Percentiles rank a stretch among this genome's conserved stretches.
Conservation (phyloP, 345 rosid species). For the Odontarrhena argentea region DNA sequence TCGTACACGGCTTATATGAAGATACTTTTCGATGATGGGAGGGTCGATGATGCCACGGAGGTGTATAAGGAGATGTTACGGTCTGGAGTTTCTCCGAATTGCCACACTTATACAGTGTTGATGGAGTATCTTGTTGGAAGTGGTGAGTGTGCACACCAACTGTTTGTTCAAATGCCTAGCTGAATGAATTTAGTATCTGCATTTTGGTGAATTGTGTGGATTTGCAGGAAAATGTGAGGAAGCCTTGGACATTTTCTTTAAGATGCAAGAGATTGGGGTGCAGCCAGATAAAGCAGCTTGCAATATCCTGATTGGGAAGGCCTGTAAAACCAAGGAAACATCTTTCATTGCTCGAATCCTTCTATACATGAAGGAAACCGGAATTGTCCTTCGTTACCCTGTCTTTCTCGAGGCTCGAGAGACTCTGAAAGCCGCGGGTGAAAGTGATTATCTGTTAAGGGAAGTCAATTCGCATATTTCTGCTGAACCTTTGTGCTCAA, state of each 20-base stretch:
- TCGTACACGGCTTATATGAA: conserved; percentile 86
- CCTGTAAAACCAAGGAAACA: conserved; percentile 60
- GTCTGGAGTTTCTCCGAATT: no score
- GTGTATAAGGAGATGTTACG: conserved; percentile 42
- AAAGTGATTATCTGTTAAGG: conserved; percentile 58
- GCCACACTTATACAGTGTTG: conserved; percentile 62
- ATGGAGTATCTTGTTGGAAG: conserved; percentile 70
- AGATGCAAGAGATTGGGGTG: conserved; percentile 81
- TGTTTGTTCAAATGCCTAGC: conserved; percentile 52
- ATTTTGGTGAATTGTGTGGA: neutral
- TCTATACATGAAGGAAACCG: conserved; percentile 60
- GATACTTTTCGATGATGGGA: conserved; percentile 60
- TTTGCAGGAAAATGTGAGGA: conserved; percentile 65
- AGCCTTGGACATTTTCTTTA: conserved; percentile 67
- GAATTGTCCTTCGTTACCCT: conserved; percentile 65
- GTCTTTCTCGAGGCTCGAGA: conserved; percentile 59
- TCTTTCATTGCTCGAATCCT: conserved; percentile 54
- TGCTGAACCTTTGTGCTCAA: conserved; percentile 34
- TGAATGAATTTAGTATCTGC: neutral
- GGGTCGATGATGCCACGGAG: conserved; percentile 63
- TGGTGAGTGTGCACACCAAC: conserved; percentile 48
- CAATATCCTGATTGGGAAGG: conserved; percentile 73
- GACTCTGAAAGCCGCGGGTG: conserved; percentile 52
- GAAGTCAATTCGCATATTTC: conserved; percentile 72
- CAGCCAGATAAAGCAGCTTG: conserved; percentile 91